Percentiles rank a stretch among this genome's conserved stretches.
Conservation (phyloP, 192 early-diverging fungal species). For the Cetraspora pellucida region DNA sequence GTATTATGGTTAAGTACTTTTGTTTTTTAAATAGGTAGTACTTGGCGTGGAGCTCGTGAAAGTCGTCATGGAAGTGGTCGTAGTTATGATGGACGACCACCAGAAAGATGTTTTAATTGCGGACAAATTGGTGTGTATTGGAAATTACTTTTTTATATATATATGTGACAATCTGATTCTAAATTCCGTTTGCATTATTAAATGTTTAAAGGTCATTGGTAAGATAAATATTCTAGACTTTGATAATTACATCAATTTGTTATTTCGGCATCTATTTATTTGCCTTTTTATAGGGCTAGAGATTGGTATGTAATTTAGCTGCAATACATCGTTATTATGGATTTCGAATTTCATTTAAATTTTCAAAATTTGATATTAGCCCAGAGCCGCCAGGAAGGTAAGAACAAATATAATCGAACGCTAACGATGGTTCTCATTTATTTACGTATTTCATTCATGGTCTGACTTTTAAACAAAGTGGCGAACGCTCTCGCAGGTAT, state of each 20-base stretch:
- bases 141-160: no score
- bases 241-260: not conserved
- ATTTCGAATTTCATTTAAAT: not conserved
- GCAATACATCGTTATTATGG: not conserved
- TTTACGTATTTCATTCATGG: not conserved
- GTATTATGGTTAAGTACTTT: not conserved
- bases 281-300: slow-evolving; percentile 15
- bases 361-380: not conserved
- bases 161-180: not conserved
- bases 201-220: slow-evolving; percentile 9
- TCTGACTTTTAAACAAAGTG: slow-evolving; percentile 2
- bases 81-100: not conserved
- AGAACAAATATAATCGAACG: not conserved
- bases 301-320: slow-evolving; percentile 8
- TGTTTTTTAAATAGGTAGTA: slow-evolving; percentile 21
- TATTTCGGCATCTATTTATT: not conserved
- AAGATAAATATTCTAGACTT: not conserved
- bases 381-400: slow-evolving; percentile 14
- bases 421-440: not conserved
- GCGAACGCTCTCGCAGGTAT: slow-evolving; percentile 28
- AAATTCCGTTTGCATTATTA: not conserved
- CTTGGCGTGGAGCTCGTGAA: slow-evolving; percentile 8
- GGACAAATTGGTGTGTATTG: slow-evolving; percentile 7
- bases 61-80: not conserved
- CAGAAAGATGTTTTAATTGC: slow-evolving; percentile 28